Percentiles rank a stretch among this genome's conserved stretches.
Conservation (phyloP, 148 eudicot species). For the Mesembryanthemum crystallinum region DNA sequence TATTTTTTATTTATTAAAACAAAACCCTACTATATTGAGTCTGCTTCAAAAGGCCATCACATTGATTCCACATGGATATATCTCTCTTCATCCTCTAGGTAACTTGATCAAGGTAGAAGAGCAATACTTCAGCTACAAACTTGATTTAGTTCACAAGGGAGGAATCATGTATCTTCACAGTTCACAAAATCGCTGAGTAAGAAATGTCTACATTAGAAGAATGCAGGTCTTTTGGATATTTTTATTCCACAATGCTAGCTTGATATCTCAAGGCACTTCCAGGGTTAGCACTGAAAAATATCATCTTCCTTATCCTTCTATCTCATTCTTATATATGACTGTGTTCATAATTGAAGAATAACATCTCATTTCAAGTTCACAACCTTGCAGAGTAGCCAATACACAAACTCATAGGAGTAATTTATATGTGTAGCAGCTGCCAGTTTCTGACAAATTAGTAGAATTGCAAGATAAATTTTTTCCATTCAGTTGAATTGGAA, state of each 20-base stretch:
- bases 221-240: background rate
- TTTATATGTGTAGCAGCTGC: background rate
- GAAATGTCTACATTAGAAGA: background rate
- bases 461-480: background rate
- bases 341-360: constrained; percentile 1
- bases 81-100: background rate
- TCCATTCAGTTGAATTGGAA: background rate
- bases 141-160: background rate
- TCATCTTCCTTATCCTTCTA: background rate
- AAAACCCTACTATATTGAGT: too few species aligned
- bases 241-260: background rate
- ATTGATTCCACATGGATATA: background rate
- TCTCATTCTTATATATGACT: background rate
- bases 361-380: background rate
- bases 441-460: background rate
- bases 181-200: background rate
- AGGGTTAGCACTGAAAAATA: background rate
- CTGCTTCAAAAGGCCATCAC: background rate
- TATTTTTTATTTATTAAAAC: too few species aligned
- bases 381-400: background rate
- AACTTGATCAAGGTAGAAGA: background rate
- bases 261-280: background rate
- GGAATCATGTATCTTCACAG: background rate
- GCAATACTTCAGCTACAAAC: background rate
- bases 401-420: background rate